A percentile compares a stretch with the other conserved stretches of the same genome.
Conservation (phyloP, 2,329 filamentous ascomycete species). For the Diaporthe ilicicola region DNA sequence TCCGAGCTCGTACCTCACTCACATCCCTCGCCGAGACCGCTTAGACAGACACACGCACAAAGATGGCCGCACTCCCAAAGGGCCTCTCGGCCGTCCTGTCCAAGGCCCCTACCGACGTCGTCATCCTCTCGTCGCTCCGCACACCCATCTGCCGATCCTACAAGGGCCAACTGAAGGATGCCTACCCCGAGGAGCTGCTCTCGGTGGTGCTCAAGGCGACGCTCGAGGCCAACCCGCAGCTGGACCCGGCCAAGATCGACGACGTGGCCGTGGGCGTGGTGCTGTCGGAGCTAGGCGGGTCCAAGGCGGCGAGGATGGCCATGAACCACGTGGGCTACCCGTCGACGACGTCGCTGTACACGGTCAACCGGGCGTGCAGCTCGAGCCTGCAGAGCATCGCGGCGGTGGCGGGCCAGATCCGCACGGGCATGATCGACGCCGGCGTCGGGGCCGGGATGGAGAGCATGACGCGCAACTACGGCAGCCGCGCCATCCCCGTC, state of each 20-base stretch:
- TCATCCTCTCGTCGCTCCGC: conserved; percentile 89
- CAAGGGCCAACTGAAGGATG: conserved; percentile 85
- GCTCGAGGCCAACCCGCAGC: conserved; percentile 74
- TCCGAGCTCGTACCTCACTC: neutral
- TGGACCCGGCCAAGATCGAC: conserved; percentile 74
- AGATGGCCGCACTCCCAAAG: conserved; percentile 60
- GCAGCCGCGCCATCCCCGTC: conserved; percentile 81
- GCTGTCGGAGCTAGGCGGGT: conserved; percentile 88
- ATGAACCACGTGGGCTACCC: conserved; percentile 84
- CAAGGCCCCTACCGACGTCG: conserved; percentile 82
- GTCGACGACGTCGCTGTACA: conserved; percentile 78
- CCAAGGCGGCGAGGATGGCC: conserved; percentile 91
- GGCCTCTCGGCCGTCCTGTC: conserved; percentile 80
- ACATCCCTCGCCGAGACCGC: too few species aligned
- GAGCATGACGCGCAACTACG: conserved; percentile 95
- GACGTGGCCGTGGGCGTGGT: conserved; percentile 91
- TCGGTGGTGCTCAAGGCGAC: conserved; percentile 73
- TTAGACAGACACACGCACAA: neutral
- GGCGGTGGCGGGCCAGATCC: conserved; percentile 76
- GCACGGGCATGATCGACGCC: conserved; percentile 73
- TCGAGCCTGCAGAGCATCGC: conserved; percentile 82
- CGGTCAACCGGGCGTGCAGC: conserved; percentile 87
- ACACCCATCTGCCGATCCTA: conserved; percentile 86
- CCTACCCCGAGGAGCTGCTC: conserved; percentile 90
- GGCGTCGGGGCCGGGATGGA: conserved; percentile 93